Evolutionary conservation across 116 monocot species (phyloP).

Genomic region (Cymodocea nodosa): DNA sequence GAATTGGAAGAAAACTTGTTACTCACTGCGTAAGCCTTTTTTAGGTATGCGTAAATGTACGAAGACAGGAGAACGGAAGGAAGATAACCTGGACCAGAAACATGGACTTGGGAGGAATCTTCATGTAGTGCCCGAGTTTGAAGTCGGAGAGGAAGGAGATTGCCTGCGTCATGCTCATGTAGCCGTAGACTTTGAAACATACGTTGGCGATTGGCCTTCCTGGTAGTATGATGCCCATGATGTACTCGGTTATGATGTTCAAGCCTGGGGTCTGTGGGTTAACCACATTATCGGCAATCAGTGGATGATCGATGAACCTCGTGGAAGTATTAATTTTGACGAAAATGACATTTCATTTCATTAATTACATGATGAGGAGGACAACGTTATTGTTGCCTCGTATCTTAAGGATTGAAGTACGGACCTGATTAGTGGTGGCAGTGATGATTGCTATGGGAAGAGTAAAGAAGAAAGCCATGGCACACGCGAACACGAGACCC

Average conservation of each 20-base stretch:
- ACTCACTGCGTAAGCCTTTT: neutral
- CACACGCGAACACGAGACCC: conserved; percentile 80
- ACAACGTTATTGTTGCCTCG: neutral
- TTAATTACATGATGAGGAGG: neutral
- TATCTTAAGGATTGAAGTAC: neutral
- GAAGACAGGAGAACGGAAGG: neutral
- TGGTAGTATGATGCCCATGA: conserved; percentile 73
- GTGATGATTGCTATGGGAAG: conserved; percentile 91
- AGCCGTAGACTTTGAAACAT: conserved; percentile 94
- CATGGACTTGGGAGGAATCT: conserved; percentile 95
- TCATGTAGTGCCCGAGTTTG: conserved; percentile 98
- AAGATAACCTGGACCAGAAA: conserved; percentile 77
- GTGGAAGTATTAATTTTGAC: too few species aligned
- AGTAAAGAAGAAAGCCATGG: conserved; percentile 75
- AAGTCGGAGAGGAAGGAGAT: conserved; percentile 82
- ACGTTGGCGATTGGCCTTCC: conserved; percentile 87
- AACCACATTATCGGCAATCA: too few species aligned
- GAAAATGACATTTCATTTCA: too few species aligned
- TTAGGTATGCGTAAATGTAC: neutral
- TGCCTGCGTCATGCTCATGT: conserved; percentile 95
- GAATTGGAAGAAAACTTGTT: neutral
- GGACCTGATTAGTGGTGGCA: conserved; percentile 92
- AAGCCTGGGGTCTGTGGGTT: conserved; percentile 57
- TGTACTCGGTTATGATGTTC: conserved; percentile 87
- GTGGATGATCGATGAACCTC: neutral